These are phyloP conservation scores for Termitomyces sp. DNA, from an alignment of 768 basidiomycete species.

Conservation along the genomic window DNA sequence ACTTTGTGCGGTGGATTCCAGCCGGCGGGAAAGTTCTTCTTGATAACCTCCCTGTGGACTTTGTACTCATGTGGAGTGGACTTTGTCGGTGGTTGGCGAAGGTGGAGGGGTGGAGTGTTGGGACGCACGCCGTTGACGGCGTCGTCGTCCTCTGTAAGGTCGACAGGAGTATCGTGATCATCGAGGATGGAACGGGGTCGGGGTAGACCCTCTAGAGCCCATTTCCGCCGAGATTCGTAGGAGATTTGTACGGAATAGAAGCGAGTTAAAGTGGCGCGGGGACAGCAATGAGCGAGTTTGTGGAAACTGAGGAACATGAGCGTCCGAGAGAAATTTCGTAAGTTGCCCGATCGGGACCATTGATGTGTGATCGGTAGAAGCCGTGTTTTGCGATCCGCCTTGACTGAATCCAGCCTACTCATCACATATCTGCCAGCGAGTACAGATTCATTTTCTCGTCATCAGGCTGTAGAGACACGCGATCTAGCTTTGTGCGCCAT, in stretches of 20 bases:
- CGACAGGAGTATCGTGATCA: slow-evolving; percentile 37
- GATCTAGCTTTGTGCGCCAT: slow-evolving; percentile 26
- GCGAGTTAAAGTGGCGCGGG: slow-evolving; percentile 13
- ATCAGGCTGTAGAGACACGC: background rate
- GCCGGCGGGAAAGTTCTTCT: slow-evolving; percentile 51
- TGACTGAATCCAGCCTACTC: background rate
- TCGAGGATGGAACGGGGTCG: slow-evolving; percentile 41
- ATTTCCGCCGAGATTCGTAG: slow-evolving; percentile 22
- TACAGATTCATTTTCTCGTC: background rate
- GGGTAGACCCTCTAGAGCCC: slow-evolving; percentile 32
- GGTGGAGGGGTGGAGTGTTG: slow-evolving; percentile 29
- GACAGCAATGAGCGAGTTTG: slow-evolving; percentile 12
- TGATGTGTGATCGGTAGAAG: slow-evolving; percentile 20
- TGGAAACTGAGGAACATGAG: slow-evolving; percentile 21
- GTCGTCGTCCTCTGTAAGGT: slow-evolving; percentile 48
- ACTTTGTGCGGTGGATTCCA: slow-evolving; percentile 81
- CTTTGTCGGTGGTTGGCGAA: slow-evolving; percentile 29
- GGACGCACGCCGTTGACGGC: slow-evolving; percentile 37
- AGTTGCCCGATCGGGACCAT: slow-evolving; percentile 2
- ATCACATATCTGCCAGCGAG: background rate
- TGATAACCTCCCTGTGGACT: slow-evolving; percentile 45
- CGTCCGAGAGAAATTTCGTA: slow-evolving; percentile 4
- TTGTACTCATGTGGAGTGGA: slow-evolving; percentile 45
- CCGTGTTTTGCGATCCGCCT: slow-evolving; percentile 9
- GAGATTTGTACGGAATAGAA: slow-evolving; percentile 16